Evolutionary conservation across 768 basidiomycete species (phyloP).

Genomic region (Cyathus striatus): DNA sequence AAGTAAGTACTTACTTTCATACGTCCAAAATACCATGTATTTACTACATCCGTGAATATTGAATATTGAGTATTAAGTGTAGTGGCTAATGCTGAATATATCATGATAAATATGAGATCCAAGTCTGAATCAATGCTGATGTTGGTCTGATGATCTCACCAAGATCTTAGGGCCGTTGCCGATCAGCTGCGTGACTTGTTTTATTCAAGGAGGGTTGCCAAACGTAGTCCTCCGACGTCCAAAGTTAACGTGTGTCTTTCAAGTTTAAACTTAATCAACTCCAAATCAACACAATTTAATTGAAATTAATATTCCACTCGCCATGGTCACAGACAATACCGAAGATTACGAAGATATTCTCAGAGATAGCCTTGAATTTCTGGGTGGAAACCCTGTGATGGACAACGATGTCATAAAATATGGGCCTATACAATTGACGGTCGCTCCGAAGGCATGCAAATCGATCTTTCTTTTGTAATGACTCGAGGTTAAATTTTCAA

Average conservation of each 20-base stretch:
- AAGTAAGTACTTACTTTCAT: background rate
- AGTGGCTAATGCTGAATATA: no score
- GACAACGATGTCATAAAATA: conserved; percentile 44
- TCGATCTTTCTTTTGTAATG: conserved; percentile 3
- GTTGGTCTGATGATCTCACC: no score
- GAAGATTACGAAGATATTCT: conserved; percentile 45
- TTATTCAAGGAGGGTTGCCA: background rate
- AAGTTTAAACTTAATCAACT: background rate
- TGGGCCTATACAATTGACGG: conserved; percentile 47
- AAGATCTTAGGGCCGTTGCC: no score
- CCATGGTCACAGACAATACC: background rate
- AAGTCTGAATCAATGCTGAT: no score
- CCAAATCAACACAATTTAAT: background rate
- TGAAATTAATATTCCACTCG: no score
- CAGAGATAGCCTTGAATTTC: conserved; percentile 44
- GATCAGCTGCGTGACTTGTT: no score
- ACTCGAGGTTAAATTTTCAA: background rate
- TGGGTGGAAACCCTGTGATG: conserved; percentile 37
- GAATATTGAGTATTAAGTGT: no score
- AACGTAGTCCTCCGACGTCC: background rate
- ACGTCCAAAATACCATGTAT: no score
- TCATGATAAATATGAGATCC: no score
- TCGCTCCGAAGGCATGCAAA: conserved; percentile 57
- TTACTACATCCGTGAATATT: no score
- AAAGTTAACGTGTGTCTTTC: background rate